phyloP scores from a whole-genome alignment of 1,139 yeast species.

The Kodamaea sp. region DNA sequence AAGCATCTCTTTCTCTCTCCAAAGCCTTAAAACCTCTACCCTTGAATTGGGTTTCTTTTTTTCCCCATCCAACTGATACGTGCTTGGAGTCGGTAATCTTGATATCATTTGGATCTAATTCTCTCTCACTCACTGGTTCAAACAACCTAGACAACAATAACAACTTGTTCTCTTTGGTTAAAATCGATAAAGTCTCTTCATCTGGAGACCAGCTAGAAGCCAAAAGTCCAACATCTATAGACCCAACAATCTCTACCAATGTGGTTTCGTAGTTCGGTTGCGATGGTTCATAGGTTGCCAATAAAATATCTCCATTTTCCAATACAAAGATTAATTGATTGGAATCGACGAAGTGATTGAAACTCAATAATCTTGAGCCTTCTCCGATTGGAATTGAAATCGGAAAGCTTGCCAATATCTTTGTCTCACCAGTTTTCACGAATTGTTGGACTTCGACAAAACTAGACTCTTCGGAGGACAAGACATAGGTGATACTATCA shows the following conservation, averaged over 20 bases:
- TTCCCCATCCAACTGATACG: constrained; percentile 99
- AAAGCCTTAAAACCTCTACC: constrained; percentile 90
- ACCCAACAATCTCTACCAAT: constrained; percentile 74
- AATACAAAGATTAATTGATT: constrained; percentile 63
- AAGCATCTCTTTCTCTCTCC: constrained; percentile 61
- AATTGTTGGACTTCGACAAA: constrained; percentile 53
- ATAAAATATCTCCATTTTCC: constrained; percentile 67
- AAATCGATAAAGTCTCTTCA: constrained; percentile 77
- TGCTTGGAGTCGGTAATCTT: constrained; percentile 66
- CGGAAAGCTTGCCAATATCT: constrained; percentile 59
- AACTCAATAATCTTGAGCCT: constrained; percentile 38
- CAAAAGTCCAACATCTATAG: constrained; percentile 72
- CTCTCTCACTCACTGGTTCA: constrained; percentile 74
- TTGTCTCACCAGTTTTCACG: constrained; percentile 56
- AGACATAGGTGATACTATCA: constrained; percentile 69
- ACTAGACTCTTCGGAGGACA: constrained; percentile 62
- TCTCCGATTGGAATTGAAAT: constrained; percentile 30
- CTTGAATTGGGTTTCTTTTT: constrained; percentile 92
- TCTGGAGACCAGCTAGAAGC: constrained; percentile 91
- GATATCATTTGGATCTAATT: constrained; percentile 62
- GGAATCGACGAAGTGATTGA: constrained; percentile 66
- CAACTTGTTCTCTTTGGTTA: constrained; percentile 63
- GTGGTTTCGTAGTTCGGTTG: constrained; percentile 55
- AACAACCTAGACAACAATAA: constrained; percentile 72
- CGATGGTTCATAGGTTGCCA: constrained; percentile 58